These are phyloP conservation scores for Glycine latifolia DNA, from an alignment of 306 rosid genomes.

Conservation along the genomic window DNA sequence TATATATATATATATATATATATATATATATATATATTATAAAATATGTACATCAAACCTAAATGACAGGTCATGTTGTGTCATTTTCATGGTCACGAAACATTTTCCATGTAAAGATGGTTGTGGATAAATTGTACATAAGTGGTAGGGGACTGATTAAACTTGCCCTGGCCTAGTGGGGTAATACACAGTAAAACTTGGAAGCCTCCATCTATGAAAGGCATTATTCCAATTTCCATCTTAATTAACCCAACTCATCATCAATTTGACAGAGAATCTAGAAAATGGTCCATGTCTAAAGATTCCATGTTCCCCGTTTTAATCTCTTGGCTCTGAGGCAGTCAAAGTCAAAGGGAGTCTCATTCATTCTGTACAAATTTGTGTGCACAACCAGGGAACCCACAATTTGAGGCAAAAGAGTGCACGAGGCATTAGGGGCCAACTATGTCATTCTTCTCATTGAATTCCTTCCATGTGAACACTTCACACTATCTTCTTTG, in stretches of 20 bases:
- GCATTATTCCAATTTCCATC: not conserved
- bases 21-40: too few relatives aligned
- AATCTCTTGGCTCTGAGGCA: constrained; percentile 16
- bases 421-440: not conserved
- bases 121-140: not conserved
- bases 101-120: not conserved
- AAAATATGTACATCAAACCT: too few relatives aligned
- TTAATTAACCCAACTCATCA: not conserved
- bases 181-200: constrained; percentile 29
- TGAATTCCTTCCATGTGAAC: constrained; percentile 31
- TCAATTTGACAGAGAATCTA: constrained; percentile 39
- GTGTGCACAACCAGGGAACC: constrained; percentile 23
- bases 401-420: constrained; percentile 30
- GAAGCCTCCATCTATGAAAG: constrained; percentile 31
- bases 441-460: not conserved
- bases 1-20: too few relatives aligned
- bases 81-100: not conserved
- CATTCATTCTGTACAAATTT: not conserved
- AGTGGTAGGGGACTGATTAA: not conserved
- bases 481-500: constrained; percentile 4
- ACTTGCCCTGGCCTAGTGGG: constrained; percentile 18
- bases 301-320: constrained; percentile 39
- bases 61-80: not conserved
- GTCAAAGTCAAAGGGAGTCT: constrained; percentile 33
- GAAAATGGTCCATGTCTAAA: constrained; percentile 33